Evolutionary conservation across 2,329 filamentous ascomycete species (phyloP).

Genomic region (Phialocephala sp.): DNA sequence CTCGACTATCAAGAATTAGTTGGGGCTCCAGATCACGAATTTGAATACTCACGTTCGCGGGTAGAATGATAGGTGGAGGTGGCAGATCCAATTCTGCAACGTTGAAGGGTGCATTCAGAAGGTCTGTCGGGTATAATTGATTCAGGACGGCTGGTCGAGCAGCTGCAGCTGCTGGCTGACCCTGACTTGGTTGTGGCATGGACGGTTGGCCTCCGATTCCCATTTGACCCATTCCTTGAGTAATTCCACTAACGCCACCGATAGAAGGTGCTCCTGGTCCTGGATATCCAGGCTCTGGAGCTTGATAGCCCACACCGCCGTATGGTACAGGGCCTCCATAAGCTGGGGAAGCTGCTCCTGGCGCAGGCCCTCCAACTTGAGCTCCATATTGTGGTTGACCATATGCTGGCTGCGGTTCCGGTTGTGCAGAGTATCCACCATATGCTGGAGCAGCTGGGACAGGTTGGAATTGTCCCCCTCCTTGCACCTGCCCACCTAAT

Average conservation of each 20-base stretch:
- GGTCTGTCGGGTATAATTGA: conserved; percentile 89
- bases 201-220: conserved; percentile 55
- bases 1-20: conserved; percentile 69
- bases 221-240: conserved; percentile 83
- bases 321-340: conserved; percentile 43
- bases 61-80: conserved; percentile 88
- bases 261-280: conserved; percentile 49
- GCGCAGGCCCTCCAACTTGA: conserved; percentile 47
- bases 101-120: conserved; percentile 92
- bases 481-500: conserved; percentile 69
- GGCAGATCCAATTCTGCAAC: conserved; percentile 90
- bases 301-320: conserved; percentile 65
- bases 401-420: conserved; percentile 39
- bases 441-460: conserved; percentile 45
- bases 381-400: conserved; percentile 39
- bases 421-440: conserved; percentile 42
- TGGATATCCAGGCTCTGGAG: conserved; percentile 71
- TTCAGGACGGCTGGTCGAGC: conserved; percentile 68
- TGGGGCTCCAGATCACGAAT: not conserved
- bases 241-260: conserved; percentile 70
- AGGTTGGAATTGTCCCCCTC: conserved; percentile 51
- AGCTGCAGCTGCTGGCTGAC: conserved; percentile 56
- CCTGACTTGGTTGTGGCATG: conserved; percentile 41
- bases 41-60: conserved; percentile 77
- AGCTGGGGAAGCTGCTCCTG: conserved; percentile 44